Conservation (phyloP, 2,329 filamentous ascomycete genomes). For the Beauveria pseudobassiana region DNA sequence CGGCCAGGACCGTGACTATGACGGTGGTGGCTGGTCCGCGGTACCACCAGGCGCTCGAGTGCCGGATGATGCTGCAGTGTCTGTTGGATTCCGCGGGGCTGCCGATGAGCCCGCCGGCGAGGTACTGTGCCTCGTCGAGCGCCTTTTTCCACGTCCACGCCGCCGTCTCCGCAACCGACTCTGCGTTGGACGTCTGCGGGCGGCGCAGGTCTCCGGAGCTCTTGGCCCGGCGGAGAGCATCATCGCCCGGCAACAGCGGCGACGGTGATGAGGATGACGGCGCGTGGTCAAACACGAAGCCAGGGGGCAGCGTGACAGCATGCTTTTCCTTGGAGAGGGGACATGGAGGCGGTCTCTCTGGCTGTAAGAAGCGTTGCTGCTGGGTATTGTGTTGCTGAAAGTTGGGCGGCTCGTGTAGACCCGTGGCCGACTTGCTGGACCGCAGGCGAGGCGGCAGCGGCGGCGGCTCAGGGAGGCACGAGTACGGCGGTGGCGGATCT, state of each 20-base stretch:
- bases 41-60: conserved; percentile 60
- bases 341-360: neutral
- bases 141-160: conserved; percentile 38
- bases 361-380: neutral
- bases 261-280: conserved; percentile 1
- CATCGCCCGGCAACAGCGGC: neutral
- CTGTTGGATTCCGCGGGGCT: conserved; percentile 58
- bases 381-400: no score
- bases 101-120: conserved; percentile 56
- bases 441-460: conserved; percentile 11
- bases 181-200: neutral
- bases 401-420: conserved; percentile 4
- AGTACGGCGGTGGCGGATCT: conserved; percentile 1
- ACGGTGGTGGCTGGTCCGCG: conserved; percentile 57
- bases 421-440: conserved; percentile 14
- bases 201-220: conserved; percentile 21
- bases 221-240: conserved; percentile 21
- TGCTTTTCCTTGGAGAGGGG: neutral
- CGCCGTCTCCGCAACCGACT: neutral
- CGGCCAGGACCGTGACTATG: conserved; percentile 56
- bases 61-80: conserved; percentile 59
- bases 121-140: conserved; percentile 53
- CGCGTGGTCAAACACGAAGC: conserved; percentile 9
- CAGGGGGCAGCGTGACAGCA: neutral
- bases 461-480: neutral